Conservation (phyloP, 441 rosid genomes). For the Pelargonium australe region DNA sequence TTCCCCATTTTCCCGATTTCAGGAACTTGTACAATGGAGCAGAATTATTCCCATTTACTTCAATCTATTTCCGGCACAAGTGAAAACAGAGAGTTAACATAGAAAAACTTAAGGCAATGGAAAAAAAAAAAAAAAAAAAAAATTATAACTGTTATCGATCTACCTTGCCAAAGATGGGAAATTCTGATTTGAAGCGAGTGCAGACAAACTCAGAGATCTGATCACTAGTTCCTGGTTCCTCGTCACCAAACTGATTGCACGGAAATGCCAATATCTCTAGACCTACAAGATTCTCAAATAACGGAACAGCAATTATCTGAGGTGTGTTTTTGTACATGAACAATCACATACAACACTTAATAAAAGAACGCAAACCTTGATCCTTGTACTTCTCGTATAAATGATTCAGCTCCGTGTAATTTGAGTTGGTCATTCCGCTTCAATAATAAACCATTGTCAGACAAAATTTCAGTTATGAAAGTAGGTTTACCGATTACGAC, state of each 20-base stretch:
- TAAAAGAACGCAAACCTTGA: slow-evolving; percentile 43
- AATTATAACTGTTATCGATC: neutral
- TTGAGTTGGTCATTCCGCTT: slow-evolving; percentile 88
- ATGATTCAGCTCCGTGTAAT: slow-evolving; percentile 67
- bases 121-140: too few species aligned
- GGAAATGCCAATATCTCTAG: slow-evolving; percentile 85
- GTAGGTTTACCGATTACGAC: neutral
- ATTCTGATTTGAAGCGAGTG: slow-evolving; percentile 73
- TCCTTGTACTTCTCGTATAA: slow-evolving; percentile 64
- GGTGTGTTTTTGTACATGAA: too few species aligned
- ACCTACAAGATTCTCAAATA: slow-evolving; percentile 26
- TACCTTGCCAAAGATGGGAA: slow-evolving; percentile 81
- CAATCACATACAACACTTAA: neutral
- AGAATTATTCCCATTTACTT: slow-evolving; percentile 69
- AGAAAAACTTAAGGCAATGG: neutral
- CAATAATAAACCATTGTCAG: slow-evolving; percentile 14
- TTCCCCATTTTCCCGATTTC: slow-evolving; percentile 85
- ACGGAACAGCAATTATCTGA: too few species aligned
- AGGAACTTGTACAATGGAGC: slow-evolving; percentile 64
- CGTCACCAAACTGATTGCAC: slow-evolving; percentile 84
- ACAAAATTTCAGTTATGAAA: neutral
- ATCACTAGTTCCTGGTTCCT: slow-evolving; percentile 75
- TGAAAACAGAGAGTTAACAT: neutral
- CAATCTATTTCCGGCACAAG: slow-evolving; percentile 38
- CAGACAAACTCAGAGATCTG: slow-evolving; percentile 69